Base-by-base conservation (phyloP, 2,329 filamentous ascomycete species). In the Fusarium veterinarium region DNA sequence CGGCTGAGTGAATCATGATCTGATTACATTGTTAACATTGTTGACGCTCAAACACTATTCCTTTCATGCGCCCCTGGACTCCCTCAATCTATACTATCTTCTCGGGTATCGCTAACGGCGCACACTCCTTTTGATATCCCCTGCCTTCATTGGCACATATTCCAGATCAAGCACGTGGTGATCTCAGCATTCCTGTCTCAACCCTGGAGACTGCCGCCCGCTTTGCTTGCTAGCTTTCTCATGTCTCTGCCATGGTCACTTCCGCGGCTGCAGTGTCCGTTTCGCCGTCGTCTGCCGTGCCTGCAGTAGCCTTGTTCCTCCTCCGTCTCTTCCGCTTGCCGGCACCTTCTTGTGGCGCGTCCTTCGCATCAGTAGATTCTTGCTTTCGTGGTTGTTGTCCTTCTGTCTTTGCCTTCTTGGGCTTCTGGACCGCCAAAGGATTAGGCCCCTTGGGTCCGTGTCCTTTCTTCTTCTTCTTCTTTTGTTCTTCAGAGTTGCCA, bases 361-460 rank as follows among this genome's bases (percentile, higher is more conserved):
- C 75, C 14, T 70, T 68, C 30, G 73, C 64, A 41, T 75, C 72
- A 10, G 49, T 83, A 49, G 77, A 76, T 74, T 82, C 82, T 70
- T 81, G 74, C 69, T 80, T 83, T 41, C 80, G 77, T 74, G 72
- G 57, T 46, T 72, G 76, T 49, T 77, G 73, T 44, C 75, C 74
- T 58, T 75, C 60, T 33, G 71, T 72, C 65, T 81, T 79, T 37
- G 58, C n/a, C 79, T 89, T 90, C 84, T 92, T 93, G 33, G 87
- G 74, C 83, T 93, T 94, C 84, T 92, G 92, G 58, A 92, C 85
- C 56, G 91, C 88, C 60, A 94, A 81, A 13, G 92, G 92, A 79
- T 94, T 94, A 3, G 91, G 91, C 25, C 88, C 90, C 79, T 93
- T 93, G 7, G 86, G 87, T 2, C 91, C 92, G 65, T 87, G 88